Base-by-base conservation (phyloP, 441 rosid genomes). In the Arabidopsis lyrata region DNA sequence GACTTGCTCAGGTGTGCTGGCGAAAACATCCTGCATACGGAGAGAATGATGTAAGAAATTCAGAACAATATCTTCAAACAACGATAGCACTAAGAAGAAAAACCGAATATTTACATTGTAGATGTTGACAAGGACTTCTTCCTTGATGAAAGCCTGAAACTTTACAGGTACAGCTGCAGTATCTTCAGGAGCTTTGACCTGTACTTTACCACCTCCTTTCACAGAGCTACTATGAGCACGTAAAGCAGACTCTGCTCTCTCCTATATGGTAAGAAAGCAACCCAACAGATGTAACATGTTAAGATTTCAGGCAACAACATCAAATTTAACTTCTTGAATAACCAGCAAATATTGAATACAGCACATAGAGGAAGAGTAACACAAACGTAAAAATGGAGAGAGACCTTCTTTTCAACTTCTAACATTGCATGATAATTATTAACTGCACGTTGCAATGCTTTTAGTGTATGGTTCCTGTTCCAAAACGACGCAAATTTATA, bases 401-500 rank as follows among this genome's bases (percentile, higher is more conserved):
- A 54, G 69, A 94, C 99, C 99, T 91, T 95, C 88, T 90, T 95
- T 72, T 95, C 97, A 72, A 87, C 94, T 83, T 91, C 97, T 76
- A 93, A 62, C 85, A 86, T 87, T 60, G 78, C 82, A 75, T 85
- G 91, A 78, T 88, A 88, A 68, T 88, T 85, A 76, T 89, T 93
- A 44, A 79, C 83, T 56, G 86, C 77, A 63, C 97, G 98, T 77
- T 91, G 95, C 81, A 95, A 83, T 73, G 90, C 88, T 85, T 93
- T 86, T 59, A 88, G 66, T 18, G 97, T 83, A 82, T 93, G 96
- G 84, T 95, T 93, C 88, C 98, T 90, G 86, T 95, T 95, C 99
- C 99, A 93, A 85, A 95, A 95, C 41, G 99, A 95, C 57, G 98
- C 99, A 86, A 95, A 95, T 82, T 93, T 95, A 86, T 95, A 95